Evolutionary conservation across 2,329 filamentous ascomycete genomes (phyloP).

Genomic region (Periconia sp.): DNA sequence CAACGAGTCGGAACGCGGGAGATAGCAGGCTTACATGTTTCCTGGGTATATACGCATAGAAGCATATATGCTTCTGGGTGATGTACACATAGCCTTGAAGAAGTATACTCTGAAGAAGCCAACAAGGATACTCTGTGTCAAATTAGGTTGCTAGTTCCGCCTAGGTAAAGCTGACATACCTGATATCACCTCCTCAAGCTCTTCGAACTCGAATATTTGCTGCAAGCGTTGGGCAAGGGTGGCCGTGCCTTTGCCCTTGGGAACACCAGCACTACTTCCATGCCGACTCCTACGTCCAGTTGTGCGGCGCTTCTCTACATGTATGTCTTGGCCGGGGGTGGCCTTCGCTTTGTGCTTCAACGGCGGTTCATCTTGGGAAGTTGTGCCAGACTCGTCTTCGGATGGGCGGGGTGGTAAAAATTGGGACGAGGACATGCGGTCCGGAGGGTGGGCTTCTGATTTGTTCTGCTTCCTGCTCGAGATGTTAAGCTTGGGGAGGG

Average conservation of each 20-base stretch:
- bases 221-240: conserved; percentile 74
- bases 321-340: conserved; percentile 26
- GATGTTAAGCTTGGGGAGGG: conserved; percentile 64
- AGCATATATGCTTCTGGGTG: conserved; percentile 90
- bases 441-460: conserved; percentile 21
- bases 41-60: conserved; percentile 96
- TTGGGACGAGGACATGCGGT: conserved; percentile 60
- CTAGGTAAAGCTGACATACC: conserved; percentile 53
- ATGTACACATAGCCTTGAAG: conserved; percentile 97
- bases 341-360: conserved; percentile 27
- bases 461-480: conserved; percentile 39
- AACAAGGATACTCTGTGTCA: conserved; percentile 84
- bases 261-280: conserved; percentile 23
- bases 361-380: conserved; percentile 14
- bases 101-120: conserved; percentile 87
- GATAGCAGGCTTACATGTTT: conserved; percentile 70
- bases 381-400: conserved; percentile 19
- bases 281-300: conserved; percentile 32
- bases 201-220: conserved; percentile 71
- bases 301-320: conserved; percentile 27
- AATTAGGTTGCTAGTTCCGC: conserved; percentile 14
- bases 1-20: not conserved
- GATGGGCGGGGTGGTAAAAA: conserved; percentile 41
- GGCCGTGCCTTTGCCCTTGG: conserved; percentile 49
- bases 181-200: conserved; percentile 82